Percentiles rank a stretch among this genome's conserved stretches.
Conservation (phyloP, 73 alveolate species). For the Blepharisma stoltei region DNA sequence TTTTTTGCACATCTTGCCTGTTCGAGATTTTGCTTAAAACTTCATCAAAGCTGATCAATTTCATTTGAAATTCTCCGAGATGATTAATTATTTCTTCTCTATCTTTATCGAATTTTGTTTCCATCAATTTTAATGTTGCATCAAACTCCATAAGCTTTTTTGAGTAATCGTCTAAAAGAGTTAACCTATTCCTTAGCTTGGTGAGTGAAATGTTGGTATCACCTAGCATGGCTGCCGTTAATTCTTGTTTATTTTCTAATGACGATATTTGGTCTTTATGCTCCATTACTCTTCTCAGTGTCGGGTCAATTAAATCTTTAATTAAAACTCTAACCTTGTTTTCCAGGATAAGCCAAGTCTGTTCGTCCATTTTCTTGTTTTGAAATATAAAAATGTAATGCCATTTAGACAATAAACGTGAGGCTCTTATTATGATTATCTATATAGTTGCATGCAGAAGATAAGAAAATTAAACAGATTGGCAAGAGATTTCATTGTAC, state of each 20-base stretch:
- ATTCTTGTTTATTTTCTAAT: neutral
- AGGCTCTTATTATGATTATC: too few species aligned
- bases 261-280: neutral
- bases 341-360: constrained; percentile 2
- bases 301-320: neutral
- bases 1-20: too few species aligned
- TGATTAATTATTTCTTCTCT: constrained; percentile 3
- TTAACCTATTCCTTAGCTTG: neutral
- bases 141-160: neutral
- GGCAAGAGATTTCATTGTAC: too few species aligned
- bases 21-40: too few species aligned
- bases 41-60: constrained; percentile 1
- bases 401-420: too few species aligned
- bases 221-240: neutral
- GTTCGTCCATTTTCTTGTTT: neutral
- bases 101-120: constrained; percentile 23
- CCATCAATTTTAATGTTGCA: constrained; percentile 2
- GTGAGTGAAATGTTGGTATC: neutral
- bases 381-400: too few species aligned
- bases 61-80: neutral
- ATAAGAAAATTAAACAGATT: too few species aligned
- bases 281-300: neutral
- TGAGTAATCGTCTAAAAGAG: constrained; percentile 7
- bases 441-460: too few species aligned
- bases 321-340: constrained; percentile 5